Base-by-base conservation (phyloP, 106 monocot genomes). In the Dendrobium chrysotoxum region DNA sequence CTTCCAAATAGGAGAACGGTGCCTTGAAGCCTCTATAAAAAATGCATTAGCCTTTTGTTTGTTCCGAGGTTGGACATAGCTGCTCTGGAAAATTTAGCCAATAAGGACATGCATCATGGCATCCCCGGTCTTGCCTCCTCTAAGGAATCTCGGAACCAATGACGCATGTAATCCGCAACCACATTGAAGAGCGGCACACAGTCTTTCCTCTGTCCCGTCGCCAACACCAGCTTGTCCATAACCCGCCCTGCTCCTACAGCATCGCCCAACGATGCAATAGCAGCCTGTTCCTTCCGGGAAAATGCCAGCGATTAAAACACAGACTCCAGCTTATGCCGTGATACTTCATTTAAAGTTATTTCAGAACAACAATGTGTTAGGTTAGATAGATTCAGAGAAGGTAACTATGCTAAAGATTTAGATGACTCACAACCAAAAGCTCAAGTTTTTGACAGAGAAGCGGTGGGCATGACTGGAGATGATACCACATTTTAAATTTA, bases 71-170 rank as follows among this genome's bases (percentile, higher is more conserved):
- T 91, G 72, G 4, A 94, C 96, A 46, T 97, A 97, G 39, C 96
- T 94, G 44, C 61, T 88, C 50, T 84, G 82, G 79, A 92, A 97
- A 94, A 97, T 96, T 90, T 96, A 93, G 42, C 88, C 92, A 2
- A 97, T 90, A 25, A 94, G 85, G 11, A 97, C 90, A 85, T 94
- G 93, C 94, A 94, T 97, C 77, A 85, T 72, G 26, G 83, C 66
- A 85, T 97, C 94, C 12, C 96, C 96, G 28, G 72, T 78, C 84
- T 53, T 86, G 92, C 96, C 82, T 94, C 96, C 89, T 89, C 92
- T 54, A 92, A 89, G 53, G 96, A 71, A 75, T 97, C 96, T 77
- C 90, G 87, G 79, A 97, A 97, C 96, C 96, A 97, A 72, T 94
- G 72, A 77, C 73, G 68, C 40, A 86, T 84, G 80, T 94, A 97